Conservation (phyloP, 208 protist species). For the Wallacemonas collosoma region DNA sequence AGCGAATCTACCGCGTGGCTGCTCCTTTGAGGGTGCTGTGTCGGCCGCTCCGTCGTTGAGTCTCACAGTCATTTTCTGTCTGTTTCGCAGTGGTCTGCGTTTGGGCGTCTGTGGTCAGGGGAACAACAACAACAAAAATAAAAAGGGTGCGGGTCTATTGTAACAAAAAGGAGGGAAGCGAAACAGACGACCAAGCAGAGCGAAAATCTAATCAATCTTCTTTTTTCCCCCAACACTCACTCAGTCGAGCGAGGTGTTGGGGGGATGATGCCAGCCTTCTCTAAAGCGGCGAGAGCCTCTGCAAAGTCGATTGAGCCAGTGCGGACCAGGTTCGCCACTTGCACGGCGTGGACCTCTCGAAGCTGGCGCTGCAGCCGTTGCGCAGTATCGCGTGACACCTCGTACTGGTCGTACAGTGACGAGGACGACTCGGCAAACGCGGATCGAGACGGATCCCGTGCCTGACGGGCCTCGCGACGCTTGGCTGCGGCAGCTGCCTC, state of each 20-base stretch:
- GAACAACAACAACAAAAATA: too few relatives aligned
- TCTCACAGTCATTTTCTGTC: too few relatives aligned
- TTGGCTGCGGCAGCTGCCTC: constrained; percentile 25
- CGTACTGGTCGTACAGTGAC: constrained; percentile 31
- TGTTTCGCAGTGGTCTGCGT: too few relatives aligned
- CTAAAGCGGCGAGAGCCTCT: neutral
- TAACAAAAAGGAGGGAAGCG: too few relatives aligned
- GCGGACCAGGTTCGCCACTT: neutral
- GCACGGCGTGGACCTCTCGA: constrained; percentile 15
- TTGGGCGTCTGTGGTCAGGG: too few relatives aligned
- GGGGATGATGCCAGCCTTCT: constrained; percentile 12
- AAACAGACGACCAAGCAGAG: too few relatives aligned
- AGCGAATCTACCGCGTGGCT: too few relatives aligned
- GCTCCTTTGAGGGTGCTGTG: too few relatives aligned
- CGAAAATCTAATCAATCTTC: neutral
- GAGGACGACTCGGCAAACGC: constrained; percentile 26
- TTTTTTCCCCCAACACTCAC: neutral
- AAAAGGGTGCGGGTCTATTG: too few relatives aligned
- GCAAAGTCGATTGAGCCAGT: constrained; percentile 20
- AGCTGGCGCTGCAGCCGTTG: constrained; percentile 25
- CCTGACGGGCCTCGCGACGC: constrained; percentile 19
- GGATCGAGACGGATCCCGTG: constrained; percentile 25
- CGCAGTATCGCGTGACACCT: constrained; percentile 17
- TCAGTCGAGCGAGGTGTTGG: constrained; percentile 10
- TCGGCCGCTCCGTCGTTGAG: too few relatives aligned